phyloP scores from a whole-genome alignment of 2,329 filamentous ascomycete genomes.

The Xylaria digitata region DNA sequence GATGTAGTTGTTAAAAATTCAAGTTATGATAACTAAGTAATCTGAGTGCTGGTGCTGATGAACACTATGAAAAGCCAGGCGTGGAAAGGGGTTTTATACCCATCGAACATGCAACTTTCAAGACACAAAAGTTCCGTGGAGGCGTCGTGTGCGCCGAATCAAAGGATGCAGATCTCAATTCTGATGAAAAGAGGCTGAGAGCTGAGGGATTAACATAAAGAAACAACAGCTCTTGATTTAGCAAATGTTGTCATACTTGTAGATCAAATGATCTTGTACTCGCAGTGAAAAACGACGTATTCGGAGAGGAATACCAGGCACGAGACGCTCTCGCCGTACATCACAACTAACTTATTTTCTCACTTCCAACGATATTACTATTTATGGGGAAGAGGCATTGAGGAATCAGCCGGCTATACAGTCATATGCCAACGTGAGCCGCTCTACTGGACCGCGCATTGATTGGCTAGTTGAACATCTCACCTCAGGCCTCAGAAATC shows the following conservation, averaged over 20 bases:
- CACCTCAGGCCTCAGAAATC: slow-evolving; percentile 13
- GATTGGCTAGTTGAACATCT: slow-evolving; percentile 20
- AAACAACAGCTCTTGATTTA: slow-evolving; percentile 1
- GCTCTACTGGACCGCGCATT: neutral
- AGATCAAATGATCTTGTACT: slow-evolving; percentile 7
- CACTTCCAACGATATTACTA: neutral
- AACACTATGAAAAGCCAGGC: neutral
- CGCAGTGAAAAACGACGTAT: neutral
- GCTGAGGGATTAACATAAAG: neutral
- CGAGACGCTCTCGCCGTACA: neutral
- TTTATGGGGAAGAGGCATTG: slow-evolving; percentile 9
- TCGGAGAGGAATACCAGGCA: neutral
- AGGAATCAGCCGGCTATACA: slow-evolving; percentile 15
- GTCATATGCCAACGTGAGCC: neutral
- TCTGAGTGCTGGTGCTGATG: neutral
- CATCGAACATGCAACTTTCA: no score
- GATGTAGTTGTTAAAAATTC: slow-evolving; percentile 3
- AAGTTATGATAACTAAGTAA: neutral
- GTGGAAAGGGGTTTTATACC: slow-evolving; percentile 15
- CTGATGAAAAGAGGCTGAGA: neutral
- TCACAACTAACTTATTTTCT: neutral
- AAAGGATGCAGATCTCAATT: neutral
- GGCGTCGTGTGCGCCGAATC: neutral
- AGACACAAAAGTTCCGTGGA: neutral
- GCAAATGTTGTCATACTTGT: neutral